Base-by-base conservation (phyloP, 1,139 yeast species). In the Candida neerlandica region DNA sequence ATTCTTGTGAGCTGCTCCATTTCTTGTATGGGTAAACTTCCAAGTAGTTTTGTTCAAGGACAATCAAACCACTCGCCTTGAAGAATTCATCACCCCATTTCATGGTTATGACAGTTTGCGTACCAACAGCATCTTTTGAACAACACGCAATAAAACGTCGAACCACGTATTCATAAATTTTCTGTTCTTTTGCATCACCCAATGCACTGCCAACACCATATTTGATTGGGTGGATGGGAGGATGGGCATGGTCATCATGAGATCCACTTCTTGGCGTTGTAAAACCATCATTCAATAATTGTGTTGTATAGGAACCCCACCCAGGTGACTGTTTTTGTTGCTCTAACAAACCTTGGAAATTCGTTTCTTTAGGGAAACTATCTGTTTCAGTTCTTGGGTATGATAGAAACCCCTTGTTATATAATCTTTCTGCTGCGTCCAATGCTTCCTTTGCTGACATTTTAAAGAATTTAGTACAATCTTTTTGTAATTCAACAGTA, bases 361-460 rank as follows among this genome's bases (percentile, higher is more conserved):
- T 89, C 85, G 92, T 89, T 1, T 80, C 75, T 0, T 73, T 66
- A 1, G 96, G 97, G 60, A 89, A 95, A 29, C 73, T 80, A 64
- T 95, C 97, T 0, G 99, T 95, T 65, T 95, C 99, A 0, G 99
- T 95, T 73, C 99, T 86, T 2, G 99, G 99, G 62, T 95, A 95
- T 0, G 97, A 91, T 3, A 95, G 74, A 60, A 82, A 89, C 0
- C 99, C 99, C 48, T 80, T 76, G 51, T 87, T 91, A 64, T 95
- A 95, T 26, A 95, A 75, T 55, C 80, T 81, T 67, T 95, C 99
- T 0, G 99, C 98, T 0, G 86, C 81, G 50, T 84, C 90, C 59
- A 94, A 71, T 1, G 97, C 84, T 44, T 79, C 79, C 60, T 92
- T 92, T 1, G 99, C 95, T 60, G 90, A 82, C 77, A 90, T 73